Evolutionary conservation across 2,329 filamentous ascomycete genomes (phyloP), one percentile per base, ranked within the genome.

Genomic region (Teratosphaeria gauchensis): DNA sequence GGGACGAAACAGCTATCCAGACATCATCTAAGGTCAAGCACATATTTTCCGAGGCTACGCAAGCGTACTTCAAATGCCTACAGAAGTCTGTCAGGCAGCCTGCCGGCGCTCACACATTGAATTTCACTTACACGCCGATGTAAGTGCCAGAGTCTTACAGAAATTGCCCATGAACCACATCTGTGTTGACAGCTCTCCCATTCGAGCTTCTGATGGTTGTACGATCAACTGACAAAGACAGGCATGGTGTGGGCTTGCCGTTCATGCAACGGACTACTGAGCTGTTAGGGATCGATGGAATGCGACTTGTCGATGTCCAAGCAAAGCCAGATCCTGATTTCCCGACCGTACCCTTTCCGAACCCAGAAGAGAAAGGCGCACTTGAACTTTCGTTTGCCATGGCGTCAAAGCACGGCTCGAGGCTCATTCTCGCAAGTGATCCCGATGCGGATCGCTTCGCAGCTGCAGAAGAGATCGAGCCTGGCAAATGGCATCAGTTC

Each of bases 401-500:
- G 3, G 84, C 83, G 31, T 77, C 83, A 53, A 69, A 72, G 55
- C 67, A 77, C 19, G 74, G 73, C 19, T 77, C 78, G 59, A 71
- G 70, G 5, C 68, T 86, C 48, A 80, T 86, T 42, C 71, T 87
- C 31, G 84, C 84, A 11, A 85, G 82, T 64, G 84, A 87, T 63
- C 84, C 84, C 1, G 84, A 87, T 67, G 84, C 84, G 16, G 84
- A 87, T 69, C 80, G 84, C 21, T 81, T 87, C 61, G 82, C 84
- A 6, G 81, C 76, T 6, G 84, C 83, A 3, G 80, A 86, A 66
- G 82, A 81, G 65, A 75, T 84, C 3, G 65, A 74, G 67, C 77
- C 73, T 35, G 80, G 77, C 11, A 72, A 71, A 61, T 87, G 83
- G 82, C 78, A 81, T 58, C 78, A 82, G 54, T 81, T 86, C 65